Evolutionary conservation across 306 rosid genomes (phyloP).

Genomic region (Prunus padus): DNA sequence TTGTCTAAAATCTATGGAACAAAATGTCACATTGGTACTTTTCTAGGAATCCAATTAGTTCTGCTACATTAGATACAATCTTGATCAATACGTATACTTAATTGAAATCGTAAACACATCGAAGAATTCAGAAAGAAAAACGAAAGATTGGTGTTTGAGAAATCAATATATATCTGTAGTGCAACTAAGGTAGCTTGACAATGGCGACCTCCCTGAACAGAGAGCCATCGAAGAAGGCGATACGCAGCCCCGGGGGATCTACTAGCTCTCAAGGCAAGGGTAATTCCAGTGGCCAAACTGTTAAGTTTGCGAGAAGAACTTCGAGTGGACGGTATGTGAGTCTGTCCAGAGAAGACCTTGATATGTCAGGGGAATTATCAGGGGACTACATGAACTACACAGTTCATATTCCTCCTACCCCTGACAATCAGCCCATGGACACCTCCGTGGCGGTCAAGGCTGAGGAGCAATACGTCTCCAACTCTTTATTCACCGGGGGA

Average conservation of each 20-base stretch:
- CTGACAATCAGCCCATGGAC: slow-evolving; percentile 84
- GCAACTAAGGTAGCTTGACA: neutral
- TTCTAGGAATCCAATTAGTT: neutral
- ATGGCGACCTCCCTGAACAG: slow-evolving; percentile 55
- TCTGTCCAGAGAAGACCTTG: slow-evolving; percentile 84
- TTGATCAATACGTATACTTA: neutral
- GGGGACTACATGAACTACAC: slow-evolving; percentile 85
- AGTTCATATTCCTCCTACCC: slow-evolving; percentile 87
- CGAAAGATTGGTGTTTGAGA: neutral
- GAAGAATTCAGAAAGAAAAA: neutral
- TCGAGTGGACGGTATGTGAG: slow-evolving; percentile 83
- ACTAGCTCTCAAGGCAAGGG: slow-evolving; percentile 37
- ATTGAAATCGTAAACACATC: neutral
- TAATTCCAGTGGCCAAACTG: slow-evolving; percentile 46
- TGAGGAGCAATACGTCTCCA: slow-evolving; percentile 84
- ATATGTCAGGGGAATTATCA: slow-evolving; percentile 65
- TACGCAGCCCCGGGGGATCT: slow-evolving; percentile 47
- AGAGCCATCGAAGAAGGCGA: slow-evolving; percentile 64
- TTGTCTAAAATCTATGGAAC: neutral
- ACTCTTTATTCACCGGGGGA: slow-evolving; percentile 83
- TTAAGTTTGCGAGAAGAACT: slow-evolving; percentile 78
- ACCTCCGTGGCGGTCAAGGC: slow-evolving; percentile 74
- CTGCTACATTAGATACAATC: neutral
- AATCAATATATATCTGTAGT: no score
- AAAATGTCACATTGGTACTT: neutral